Base-by-base conservation (phyloP, 306 rosid genomes). In the Pterocarpus santalinus region DNA sequence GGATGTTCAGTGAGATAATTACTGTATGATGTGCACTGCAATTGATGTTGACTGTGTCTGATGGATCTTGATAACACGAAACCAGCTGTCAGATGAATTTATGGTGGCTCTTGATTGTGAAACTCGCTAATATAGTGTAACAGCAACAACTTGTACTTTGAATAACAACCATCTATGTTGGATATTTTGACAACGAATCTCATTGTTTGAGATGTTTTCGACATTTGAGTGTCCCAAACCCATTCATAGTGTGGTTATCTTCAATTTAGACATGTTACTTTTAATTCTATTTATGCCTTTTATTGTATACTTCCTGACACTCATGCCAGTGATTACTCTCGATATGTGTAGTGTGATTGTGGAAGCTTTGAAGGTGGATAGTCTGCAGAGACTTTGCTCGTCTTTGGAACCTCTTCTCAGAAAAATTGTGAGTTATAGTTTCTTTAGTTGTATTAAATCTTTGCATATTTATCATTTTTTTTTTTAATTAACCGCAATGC, bases 291-390 rank as follows among this genome's bases (percentile, higher is more conserved):
- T 10, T 56, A 4, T 80, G 58, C 62, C 11, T 61, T 75, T 72
- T 65, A 70, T 76, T 80, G 68, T 51, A 65, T 73, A 73, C 53
- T 67, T 76, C 7, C 46, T 77, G 68, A 36, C 65, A 71, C 52
- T 83, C n/a, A 76, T 70, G 34, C 51, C 73, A 36, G 33, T 83
- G 81, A 69, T 80, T 73, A 65, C 73, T 82, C 76, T 84, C n/a
- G 6, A 76, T 69, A 76, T 47, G 12, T 82, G 70, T 87, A 94
- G 98, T 85, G 98, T 92, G 34, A 89, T 94, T 82, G 92, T 94
- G 81, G 97, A 94, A 81, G 97, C 98, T 76, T 73, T 94, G 80
- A 94, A 94, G 90, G 94, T 92, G 55, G 97, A 94, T 85, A 90
- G 97, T 84, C 62, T 93, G 91, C 97, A 94, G 85, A 90, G 95